A percentile compares a stretch with the other conserved stretches of the same genome.
phyloP scores from a whole-genome alignment of 495 filamentous ascomycete species.

The Tuber magnatum region DNA sequence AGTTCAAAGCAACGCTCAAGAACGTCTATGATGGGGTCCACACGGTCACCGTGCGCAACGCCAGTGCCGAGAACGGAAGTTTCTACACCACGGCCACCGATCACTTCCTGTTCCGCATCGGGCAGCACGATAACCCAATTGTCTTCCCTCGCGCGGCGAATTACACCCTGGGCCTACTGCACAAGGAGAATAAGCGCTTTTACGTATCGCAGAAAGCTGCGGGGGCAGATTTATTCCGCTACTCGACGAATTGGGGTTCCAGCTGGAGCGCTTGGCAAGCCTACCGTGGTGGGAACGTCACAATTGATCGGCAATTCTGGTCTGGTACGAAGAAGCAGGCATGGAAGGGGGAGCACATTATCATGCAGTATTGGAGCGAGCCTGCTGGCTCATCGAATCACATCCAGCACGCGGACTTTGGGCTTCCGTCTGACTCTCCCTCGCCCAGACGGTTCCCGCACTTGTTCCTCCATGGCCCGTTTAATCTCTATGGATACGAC shows the following conservation, averaged over 20 bases:
- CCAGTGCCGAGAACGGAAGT: slow-evolving; percentile 40
- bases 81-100: slow-evolving; percentile 49
- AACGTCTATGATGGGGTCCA: slow-evolving; percentile 63
- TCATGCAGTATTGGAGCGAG: slow-evolving; percentile 57
- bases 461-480: slow-evolving; percentile 58
- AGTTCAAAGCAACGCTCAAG: slow-evolving; percentile 49
- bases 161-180: slow-evolving; percentile 52
- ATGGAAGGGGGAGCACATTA: slow-evolving; percentile 57
- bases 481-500: slow-evolving; percentile 64
- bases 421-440: slow-evolving; percentile 40
- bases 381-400: slow-evolving; percentile 59
- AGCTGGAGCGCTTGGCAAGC: slow-evolving; percentile 54
- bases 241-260: slow-evolving; percentile 57
- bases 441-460: slow-evolving; percentile 54
- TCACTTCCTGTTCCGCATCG: slow-evolving; percentile 51
- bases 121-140: slow-evolving; percentile 50
- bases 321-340: slow-evolving; percentile 54
- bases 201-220: slow-evolving; percentile 55
- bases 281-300: slow-evolving; percentile 49
- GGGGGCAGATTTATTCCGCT: slow-evolving; percentile 59
- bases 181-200: slow-evolving; percentile 44
- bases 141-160: slow-evolving; percentile 54
- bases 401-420: slow-evolving; percentile 56
- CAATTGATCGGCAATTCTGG: slow-evolving; percentile 50
- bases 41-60: slow-evolving; percentile 54